Evolutionary conservation across 2,329 filamentous ascomycete genomes (phyloP).

Genomic region (Penicillium hordei): DNA sequence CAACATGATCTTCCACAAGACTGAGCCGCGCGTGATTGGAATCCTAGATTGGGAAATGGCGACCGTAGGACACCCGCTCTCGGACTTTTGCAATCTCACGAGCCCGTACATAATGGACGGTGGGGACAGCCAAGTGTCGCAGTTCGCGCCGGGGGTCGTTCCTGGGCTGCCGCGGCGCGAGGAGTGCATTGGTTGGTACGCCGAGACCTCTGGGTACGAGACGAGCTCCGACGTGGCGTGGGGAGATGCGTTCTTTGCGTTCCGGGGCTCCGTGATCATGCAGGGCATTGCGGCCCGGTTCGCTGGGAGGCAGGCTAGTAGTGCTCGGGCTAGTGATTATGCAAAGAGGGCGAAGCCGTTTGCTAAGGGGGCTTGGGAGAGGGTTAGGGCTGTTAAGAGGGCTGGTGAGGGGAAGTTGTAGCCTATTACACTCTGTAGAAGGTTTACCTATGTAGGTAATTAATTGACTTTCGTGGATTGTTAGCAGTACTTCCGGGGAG

Average conservation of each 20-base stretch:
- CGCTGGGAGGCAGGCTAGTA: conserved; percentile 84
- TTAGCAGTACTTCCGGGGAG: neutral
- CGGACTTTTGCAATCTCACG: conserved; percentile 79
- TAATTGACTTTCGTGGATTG: neutral
- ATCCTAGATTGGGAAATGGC: conserved; percentile 99
- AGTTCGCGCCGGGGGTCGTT: conserved; percentile 63
- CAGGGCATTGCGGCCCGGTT: conserved; percentile 92
- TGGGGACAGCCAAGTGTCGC: conserved; percentile 37
- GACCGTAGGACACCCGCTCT: conserved; percentile 92
- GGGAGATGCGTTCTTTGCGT: conserved; percentile 64
- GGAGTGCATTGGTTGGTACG: conserved; percentile 66
- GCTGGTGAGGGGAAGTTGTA: conserved; percentile 46
- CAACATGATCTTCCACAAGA: conserved; percentile 86
- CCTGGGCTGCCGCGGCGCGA: conserved; percentile 65
- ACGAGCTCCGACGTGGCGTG: conserved; percentile 59
- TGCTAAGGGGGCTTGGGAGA: conserved; percentile 74
- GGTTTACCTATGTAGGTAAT: too few species aligned
- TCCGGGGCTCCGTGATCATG: conserved; percentile 62
- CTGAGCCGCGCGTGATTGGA: conserved; percentile 82
- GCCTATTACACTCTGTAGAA: conserved; percentile 4
- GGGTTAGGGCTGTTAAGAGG: conserved; percentile 58
- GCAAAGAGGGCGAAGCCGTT: conserved; percentile 67
- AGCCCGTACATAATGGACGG: conserved; percentile 41
- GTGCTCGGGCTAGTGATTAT: conserved; percentile 73
- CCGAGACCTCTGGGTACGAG: conserved; percentile 69